Evolutionary conservation across 2,329 filamentous ascomycete species (phyloP).

Genomic region (Onygena corvina): DNA sequence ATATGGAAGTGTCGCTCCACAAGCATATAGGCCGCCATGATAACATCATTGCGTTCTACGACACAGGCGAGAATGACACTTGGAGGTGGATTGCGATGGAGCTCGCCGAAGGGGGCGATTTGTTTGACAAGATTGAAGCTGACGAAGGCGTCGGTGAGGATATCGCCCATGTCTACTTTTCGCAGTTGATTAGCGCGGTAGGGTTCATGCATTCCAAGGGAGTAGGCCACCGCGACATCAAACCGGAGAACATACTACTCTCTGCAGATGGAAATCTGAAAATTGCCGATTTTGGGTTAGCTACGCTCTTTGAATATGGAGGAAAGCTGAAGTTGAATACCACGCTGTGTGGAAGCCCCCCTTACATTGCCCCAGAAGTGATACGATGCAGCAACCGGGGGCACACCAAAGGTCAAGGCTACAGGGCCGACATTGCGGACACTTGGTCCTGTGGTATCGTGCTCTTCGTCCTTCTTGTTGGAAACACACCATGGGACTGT

Average conservation of each 20-base stretch:
- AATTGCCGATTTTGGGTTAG: conserved; percentile 91
- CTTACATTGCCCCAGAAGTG: conserved; percentile 95
- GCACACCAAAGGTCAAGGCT: conserved; percentile 35
- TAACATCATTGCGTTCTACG: conserved; percentile 89
- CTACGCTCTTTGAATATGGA: conserved; percentile 83
- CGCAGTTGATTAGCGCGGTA: conserved; percentile 78
- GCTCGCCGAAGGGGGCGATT: conserved; percentile 81
- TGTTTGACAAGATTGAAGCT: conserved; percentile 99
- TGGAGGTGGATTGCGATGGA: conserved; percentile 99
- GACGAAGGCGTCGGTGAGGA: conserved; percentile 90
- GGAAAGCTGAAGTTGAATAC: conserved; percentile 69
- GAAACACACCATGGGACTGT: conserved; percentile 96
- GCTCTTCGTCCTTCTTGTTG: conserved; percentile 87
- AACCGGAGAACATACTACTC: conserved; percentile 90
- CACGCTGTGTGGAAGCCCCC: conserved; percentile 88
- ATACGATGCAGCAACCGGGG: conserved; percentile 43
- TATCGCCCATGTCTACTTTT: conserved; percentile 92
- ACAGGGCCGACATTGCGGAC: conserved; percentile 64
- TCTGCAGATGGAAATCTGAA: conserved; percentile 78
- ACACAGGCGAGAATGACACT: conserved; percentile 66
- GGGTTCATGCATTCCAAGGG: conserved; percentile 94
- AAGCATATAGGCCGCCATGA: conserved; percentile 76
- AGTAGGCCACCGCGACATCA: conserved; percentile 81
- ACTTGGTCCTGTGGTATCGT: conserved; percentile 98
- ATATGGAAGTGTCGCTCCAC: conserved; percentile 84